phyloP scores from a whole-genome alignment of 129 eudicot species.

The Kitagawia praeruptora region DNA sequence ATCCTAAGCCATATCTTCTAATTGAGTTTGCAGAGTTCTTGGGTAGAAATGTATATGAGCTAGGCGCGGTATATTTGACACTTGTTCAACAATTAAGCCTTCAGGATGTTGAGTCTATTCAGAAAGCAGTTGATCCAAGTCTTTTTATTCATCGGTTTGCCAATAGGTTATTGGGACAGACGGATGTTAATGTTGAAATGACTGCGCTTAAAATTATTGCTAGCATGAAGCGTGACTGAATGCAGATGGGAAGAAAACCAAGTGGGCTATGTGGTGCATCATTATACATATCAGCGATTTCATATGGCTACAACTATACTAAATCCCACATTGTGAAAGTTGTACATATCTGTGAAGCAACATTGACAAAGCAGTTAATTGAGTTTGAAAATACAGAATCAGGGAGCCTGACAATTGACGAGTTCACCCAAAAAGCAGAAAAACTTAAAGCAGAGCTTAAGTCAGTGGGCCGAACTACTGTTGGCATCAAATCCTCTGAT shows the following conservation, averaged over 20 bases:
- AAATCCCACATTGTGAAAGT: constrained; percentile 25
- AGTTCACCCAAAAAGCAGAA: constrained; percentile 22
- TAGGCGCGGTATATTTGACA: constrained; percentile 34
- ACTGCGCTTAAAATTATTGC: constrained; percentile 27
- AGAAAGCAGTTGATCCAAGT: constrained; percentile 38
- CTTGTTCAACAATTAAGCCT: constrained; percentile 30
- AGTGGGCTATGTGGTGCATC: constrained; percentile 42
- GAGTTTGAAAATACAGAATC: constrained; percentile 33
- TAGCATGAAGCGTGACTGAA: constrained; percentile 40
- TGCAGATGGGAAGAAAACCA: constrained; percentile 46
- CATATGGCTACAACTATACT: constrained; percentile 28
- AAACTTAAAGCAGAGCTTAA: constrained; percentile 17
- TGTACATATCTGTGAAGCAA: constrained; percentile 39
- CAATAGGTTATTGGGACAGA: constrained; percentile 14
- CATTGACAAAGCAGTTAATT: constrained; percentile 32
- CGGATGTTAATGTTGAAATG: constrained; percentile 8
- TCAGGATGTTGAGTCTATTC: constrained; percentile 27
- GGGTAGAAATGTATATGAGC: constrained; percentile 29
- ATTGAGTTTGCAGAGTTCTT: constrained; percentile 31
- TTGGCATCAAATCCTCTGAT: neutral
- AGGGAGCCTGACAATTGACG: constrained; percentile 37
- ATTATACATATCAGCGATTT: constrained; percentile 32
- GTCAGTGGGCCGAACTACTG: neutral
- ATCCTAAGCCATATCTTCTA: constrained; percentile 21
- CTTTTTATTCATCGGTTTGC: constrained; percentile 36